Evolutionary conservation across 2,329 filamentous ascomycete genomes (phyloP).

Genomic region (Achaetomium macrosporum): DNA sequence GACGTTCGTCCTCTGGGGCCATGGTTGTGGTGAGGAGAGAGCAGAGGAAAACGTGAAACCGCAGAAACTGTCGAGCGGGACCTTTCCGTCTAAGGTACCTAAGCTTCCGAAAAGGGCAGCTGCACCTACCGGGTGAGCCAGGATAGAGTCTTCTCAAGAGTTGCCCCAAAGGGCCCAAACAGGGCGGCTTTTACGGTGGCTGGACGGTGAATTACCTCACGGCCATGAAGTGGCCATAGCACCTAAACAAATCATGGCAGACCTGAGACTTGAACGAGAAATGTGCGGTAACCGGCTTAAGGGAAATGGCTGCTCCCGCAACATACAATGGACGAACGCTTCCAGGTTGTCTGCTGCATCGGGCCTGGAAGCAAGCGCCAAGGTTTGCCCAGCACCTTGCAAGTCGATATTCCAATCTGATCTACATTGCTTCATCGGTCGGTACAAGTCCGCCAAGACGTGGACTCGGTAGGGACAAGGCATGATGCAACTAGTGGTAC

Average conservation of each 20-base stretch:
- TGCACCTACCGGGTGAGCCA: too few relatives aligned
- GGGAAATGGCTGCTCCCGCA: too few relatives aligned
- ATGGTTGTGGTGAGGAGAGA: not conserved
- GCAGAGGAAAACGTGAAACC: not conserved
- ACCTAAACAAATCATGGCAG: too few relatives aligned
- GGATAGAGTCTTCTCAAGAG: too few relatives aligned
- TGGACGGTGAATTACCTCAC: too few relatives aligned
- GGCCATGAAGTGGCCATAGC: too few relatives aligned
- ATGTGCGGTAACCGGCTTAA: too few relatives aligned
- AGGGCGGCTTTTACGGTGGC: too few relatives aligned
- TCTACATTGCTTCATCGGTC: slow-evolving; percentile 16
- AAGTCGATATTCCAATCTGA: slow-evolving; percentile 13
- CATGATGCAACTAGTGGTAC: not conserved
- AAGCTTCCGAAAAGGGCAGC: not conserved
- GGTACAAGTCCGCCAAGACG: slow-evolving; percentile 15
- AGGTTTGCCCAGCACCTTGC: not conserved
- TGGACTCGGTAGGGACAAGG: not conserved
- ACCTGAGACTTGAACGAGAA: too few relatives aligned
- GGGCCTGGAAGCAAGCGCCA: not conserved
- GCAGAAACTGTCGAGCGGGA: not conserved
- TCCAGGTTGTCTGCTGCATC: not conserved
- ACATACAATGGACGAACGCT: not conserved
- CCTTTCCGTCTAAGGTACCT: not conserved
- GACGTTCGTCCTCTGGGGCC: not conserved
- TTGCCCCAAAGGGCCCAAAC: too few relatives aligned